These are phyloP conservation scores for Hypericum androsaemum DNA, from an alignment of 345 rosid genomes.

Conservation along the genomic window DNA sequence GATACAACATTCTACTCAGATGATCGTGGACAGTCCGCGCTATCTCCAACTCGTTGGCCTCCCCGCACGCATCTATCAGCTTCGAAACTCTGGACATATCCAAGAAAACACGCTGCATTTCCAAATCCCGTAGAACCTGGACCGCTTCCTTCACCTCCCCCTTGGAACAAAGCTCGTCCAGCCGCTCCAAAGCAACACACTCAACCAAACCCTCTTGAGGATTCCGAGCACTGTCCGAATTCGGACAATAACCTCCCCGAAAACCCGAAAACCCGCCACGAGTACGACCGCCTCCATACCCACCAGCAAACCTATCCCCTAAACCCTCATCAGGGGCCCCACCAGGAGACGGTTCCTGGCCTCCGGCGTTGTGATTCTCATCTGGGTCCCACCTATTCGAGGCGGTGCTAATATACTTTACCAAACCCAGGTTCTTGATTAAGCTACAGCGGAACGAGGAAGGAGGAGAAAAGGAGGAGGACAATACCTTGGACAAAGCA, in stretches of 20 bases:
- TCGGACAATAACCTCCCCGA: constrained; percentile 10
- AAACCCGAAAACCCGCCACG: constrained; percentile 8
- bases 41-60: constrained; percentile 46
- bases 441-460: constrained; percentile 8
- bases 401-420: constrained; percentile 34
- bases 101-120: constrained; percentile 26
- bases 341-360: constrained; percentile 13
- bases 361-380: background rate
- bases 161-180: constrained; percentile 44
- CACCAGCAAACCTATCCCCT: constrained; percentile 2
- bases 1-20: constrained; percentile 21
- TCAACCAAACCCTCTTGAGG: constrained; percentile 15
- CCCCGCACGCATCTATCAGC: constrained; percentile 54
- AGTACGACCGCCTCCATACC: constrained; percentile 4
- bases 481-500: constrained; percentile 24
- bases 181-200: constrained; percentile 27
- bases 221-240: constrained; percentile 4
- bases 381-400: constrained; percentile 35
- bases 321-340: constrained; percentile 14
- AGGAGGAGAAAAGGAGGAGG: constrained; percentile 5
- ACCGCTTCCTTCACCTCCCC: constrained; percentile 55
- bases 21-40: constrained; percentile 48
- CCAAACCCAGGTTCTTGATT: constrained; percentile 10
- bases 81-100: constrained; percentile 36
- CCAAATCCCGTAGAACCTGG: constrained; percentile 35